Evolutionary conservation across 352 stramenopile genomes (phyloP).

Genomic region (Phytophthora pisi): DNA sequence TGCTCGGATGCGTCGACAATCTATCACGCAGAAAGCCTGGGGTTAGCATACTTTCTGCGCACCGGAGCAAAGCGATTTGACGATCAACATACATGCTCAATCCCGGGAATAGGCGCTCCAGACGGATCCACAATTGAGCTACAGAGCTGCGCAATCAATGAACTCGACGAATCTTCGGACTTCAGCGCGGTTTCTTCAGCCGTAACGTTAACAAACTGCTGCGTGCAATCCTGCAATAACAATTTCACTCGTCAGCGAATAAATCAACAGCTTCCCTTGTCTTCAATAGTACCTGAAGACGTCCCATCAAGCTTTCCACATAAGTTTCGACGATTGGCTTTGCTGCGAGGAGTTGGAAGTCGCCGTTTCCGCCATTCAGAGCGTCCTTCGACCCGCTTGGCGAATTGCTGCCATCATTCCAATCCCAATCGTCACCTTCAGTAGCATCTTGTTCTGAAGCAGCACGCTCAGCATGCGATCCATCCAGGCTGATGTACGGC

Average conservation of each 20-base stretch:
- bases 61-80: no score
- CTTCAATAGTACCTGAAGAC: conserved; percentile 50
- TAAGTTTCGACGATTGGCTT: conserved; percentile 47
- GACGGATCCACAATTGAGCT: conserved; percentile 43
- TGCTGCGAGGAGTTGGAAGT: conserved; percentile 35
- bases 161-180: conserved; percentile 24
- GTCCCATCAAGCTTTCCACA: conserved; percentile 44
- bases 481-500: conserved; percentile 26
- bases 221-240: conserved; percentile 58
- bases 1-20: conserved; percentile 82
- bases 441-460: conserved; percentile 25
- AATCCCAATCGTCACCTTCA: conserved; percentile 72
- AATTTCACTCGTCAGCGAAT: conserved; percentile 10
- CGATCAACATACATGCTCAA: conserved; percentile 50
- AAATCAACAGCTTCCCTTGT: not conserved
- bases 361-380: conserved; percentile 16
- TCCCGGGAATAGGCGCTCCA: conserved; percentile 34
- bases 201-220: conserved; percentile 54
- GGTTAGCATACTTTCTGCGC: not conserved
- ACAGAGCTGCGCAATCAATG: conserved; percentile 58
- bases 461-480: conserved; percentile 7
- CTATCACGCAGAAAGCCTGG: conserved; percentile 27
- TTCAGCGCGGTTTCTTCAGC: conserved; percentile 26
- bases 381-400: conserved; percentile 13
- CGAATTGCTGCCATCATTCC: conserved; percentile 47